These are phyloP conservation scores for Akanthomyces dipterigenus DNA, from an alignment of 2,329 filamentous ascomycete genomes.

Conservation along the genomic window DNA sequence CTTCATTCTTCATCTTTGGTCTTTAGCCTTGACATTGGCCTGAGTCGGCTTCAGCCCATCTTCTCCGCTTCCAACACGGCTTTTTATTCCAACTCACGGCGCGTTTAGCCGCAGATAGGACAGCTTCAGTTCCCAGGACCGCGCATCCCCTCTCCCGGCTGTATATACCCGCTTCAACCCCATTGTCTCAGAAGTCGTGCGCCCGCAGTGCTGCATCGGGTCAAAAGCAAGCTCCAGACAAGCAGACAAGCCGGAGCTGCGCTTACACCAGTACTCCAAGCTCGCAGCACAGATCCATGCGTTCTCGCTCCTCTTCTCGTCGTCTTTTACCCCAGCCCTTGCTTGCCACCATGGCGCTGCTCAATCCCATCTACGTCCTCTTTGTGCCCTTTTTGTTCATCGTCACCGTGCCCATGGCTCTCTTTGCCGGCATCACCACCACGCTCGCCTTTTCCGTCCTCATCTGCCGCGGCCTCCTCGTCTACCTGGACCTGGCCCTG, in stretches of 20 bases:
- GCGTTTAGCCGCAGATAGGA: not conserved
- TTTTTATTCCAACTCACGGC: not conserved
- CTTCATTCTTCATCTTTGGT: not conserved
- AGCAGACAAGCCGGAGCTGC: not conserved
- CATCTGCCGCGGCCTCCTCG: conserved; percentile 50
- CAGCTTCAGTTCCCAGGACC: not conserved
- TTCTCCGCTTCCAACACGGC: too few relatives aligned
- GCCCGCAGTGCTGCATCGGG: not conserved
- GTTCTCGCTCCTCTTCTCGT: conserved; percentile 15
- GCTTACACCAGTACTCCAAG: not conserved
- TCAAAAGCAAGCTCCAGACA: not conserved
- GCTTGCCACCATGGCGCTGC: conserved; percentile 38
- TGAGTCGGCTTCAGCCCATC: not conserved
- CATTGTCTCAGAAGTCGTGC: not conserved
- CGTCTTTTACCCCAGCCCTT: not conserved
- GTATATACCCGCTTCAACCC: not conserved
- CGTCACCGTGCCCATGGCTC: conserved; percentile 55
- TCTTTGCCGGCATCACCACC: conserved; percentile 59
- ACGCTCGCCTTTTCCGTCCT: conserved; percentile 55
- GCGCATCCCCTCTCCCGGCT: not conserved
- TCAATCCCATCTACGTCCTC: conserved; percentile 49
- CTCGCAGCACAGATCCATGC: not conserved
- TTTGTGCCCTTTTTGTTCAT: conserved; percentile 56
- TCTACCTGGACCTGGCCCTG: conserved; percentile 57
- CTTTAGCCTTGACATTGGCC: not conserved